A percentile compares a stretch with the other conserved stretches of the same genome.
phyloP scores from a whole-genome alignment of 352 stramenopile genomes.

The Phytophthora podocarpi region DNA sequence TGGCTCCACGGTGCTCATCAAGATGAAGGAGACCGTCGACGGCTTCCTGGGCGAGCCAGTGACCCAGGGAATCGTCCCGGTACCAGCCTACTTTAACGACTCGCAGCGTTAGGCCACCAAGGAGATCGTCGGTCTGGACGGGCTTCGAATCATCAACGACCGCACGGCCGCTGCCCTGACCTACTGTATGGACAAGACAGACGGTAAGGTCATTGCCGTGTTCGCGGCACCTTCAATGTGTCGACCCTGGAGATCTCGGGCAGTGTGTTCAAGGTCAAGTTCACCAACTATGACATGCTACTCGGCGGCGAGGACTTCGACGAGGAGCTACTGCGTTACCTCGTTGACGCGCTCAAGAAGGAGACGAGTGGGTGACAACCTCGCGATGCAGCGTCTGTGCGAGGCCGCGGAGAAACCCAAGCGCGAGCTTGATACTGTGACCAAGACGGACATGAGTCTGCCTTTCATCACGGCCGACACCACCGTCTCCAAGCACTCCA shows the following conservation, averaged over 20 bases:
- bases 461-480: constrained; percentile 99
- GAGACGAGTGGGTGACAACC: constrained; percentile 92
- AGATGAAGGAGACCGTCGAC: constrained; percentile 73
- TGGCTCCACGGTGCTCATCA: constrained; percentile 74
- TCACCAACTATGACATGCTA: constrained; percentile 96
- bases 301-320: constrained; percentile 98
- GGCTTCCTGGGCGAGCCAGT: constrained; percentile 67
- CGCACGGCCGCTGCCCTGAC: constrained; percentile 96
- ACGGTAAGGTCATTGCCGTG: constrained; percentile 97
- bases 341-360: constrained; percentile 96
- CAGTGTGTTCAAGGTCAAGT: constrained; percentile 97
- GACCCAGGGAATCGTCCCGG: constrained; percentile 91
- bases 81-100: constrained; percentile 98
- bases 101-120: constrained; percentile 94
- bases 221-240: constrained; percentile 99
- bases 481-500: constrained; percentile 97
- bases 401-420: constrained; percentile 96
- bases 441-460: constrained; percentile 96
- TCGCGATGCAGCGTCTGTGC: constrained; percentile 96
- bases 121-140: constrained; percentile 74
- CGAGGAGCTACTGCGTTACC: constrained; percentile 94
- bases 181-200: constrained; percentile 98
- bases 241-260: constrained; percentile 97
- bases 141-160: constrained; percentile 95
- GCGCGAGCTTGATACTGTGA: constrained; percentile 96